Evolutionary conservation across 371 early-diverging fungal genomes (phyloP), one percentile per base, ranked within the genome.

Genomic region (Rhizopus microsporus): DNA sequence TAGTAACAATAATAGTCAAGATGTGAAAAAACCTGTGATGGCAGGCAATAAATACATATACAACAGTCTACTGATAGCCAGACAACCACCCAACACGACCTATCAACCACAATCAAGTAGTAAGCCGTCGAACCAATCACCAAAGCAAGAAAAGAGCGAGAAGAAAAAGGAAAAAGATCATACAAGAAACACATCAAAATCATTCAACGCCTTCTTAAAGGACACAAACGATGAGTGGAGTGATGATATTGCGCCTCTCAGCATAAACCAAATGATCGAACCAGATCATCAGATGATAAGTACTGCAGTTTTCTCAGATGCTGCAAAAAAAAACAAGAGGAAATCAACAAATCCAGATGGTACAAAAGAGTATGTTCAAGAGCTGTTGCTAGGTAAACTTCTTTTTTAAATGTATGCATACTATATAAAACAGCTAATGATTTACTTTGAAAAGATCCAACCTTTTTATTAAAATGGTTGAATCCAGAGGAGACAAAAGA

Each of bases 181-280:
- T 52, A 43, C 58, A 43, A 60, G 68, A 31, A 66, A 65, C 4
- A 68, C 74, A n/a, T 67, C 80, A 23, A 78, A 75, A 62, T 71
- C 72, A 2, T 79, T 79, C 46, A 62, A 75, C 55, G 74, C 71
- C 17, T 82, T 80, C 55, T 54, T 77, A 40, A 67, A 71, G 43
- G 78, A 80, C 34, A 80, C 80, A 17, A 78, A 82, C 51, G 78
- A 78, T 37, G 83, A 78, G 60, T 82, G 82, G 82, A 73, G 72
- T 50, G 80, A 66, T 47, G 58, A 78, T 57, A 68, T 46, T 4
- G 31, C 44, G 8, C 5, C 13, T 29, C 17, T 23, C 3, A 5
- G 12, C 29, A 38, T 39, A 7, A n/a, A 7, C 12, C 6, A 31
- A 31, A 59, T 45, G 15, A 15, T 10, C 3, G 35, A 54, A 6